A percentile compares a stretch with the other conserved stretches of the same genome.
Conservation (phyloP, 2,329 filamentous ascomycete species). For the Diaporthe sp. region DNA sequence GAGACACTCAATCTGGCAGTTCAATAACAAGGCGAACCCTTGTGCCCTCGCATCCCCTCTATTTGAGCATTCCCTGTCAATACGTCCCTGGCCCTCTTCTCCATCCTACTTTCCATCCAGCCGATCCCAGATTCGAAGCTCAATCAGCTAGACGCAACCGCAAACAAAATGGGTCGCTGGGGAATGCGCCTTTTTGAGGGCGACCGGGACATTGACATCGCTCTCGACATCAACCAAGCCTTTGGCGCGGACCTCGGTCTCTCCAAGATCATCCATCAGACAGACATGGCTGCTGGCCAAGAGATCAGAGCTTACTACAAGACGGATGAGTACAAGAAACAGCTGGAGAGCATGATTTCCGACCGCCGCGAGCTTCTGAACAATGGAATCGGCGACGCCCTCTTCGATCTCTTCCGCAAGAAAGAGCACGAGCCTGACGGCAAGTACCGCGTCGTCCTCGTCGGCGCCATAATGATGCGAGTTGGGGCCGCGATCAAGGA, state of each 20-base stretch:
- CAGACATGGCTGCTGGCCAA: neutral
- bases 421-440: slow-evolving; percentile 44
- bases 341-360: neutral
- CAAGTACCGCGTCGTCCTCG: slow-evolving; percentile 41
- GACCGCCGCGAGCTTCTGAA: slow-evolving; percentile 22
- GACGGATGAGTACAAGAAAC: slow-evolving; percentile 20
- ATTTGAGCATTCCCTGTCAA: neutral
- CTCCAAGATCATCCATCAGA: slow-evolving; percentile 13
- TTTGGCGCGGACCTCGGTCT: neutral
- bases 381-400: slow-evolving; percentile 26
- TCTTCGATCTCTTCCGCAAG: slow-evolving; percentile 31
- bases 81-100: neutral
- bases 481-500: slow-evolving; percentile 42
- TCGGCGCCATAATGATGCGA: slow-evolving; percentile 44
- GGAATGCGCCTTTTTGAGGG: slow-evolving; percentile 36
- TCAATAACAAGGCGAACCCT: neutral
- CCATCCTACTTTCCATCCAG: neutral
- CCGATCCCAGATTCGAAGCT: too few species aligned
- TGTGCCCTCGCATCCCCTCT: neutral
- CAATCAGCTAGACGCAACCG: neutral
- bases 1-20: neutral
- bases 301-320: neutral
- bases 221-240: slow-evolving; percentile 5
- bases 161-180: slow-evolving; percentile 12
- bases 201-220: slow-evolving; percentile 36